Evolutionary conservation across 768 basidiomycete genomes (phyloP).

Genomic region (Rhodotorula kratochvilovae): DNA sequence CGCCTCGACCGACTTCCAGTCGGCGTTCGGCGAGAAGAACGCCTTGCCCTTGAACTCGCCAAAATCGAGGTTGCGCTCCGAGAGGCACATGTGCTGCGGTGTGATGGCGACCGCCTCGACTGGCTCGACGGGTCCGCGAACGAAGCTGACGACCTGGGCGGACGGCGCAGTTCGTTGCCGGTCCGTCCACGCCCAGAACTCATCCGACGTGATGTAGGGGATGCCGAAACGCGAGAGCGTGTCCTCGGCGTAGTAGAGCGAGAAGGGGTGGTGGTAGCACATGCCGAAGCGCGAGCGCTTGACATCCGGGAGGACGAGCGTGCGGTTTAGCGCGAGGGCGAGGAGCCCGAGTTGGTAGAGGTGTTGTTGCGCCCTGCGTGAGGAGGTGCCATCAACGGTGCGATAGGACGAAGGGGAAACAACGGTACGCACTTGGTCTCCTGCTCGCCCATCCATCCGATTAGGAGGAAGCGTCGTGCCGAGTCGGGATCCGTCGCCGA

Average conservation of each 20-base stretch:
- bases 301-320: slow-evolving; percentile 59
- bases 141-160: slow-evolving; percentile 9
- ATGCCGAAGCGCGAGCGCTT: slow-evolving; percentile 55
- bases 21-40: slow-evolving; percentile 9
- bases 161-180: background rate
- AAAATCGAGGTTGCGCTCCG: slow-evolving; percentile 8
- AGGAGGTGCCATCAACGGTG: background rate
- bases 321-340: slow-evolving; percentile 54
- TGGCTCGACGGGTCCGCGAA: background rate
- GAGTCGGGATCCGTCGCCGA: slow-evolving; percentile 10
- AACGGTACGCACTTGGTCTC: slow-evolving; percentile 1
- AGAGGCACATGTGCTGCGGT: slow-evolving; percentile 11
- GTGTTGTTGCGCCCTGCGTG: slow-evolving; percentile 55
- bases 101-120: background rate
- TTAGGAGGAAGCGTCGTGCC: slow-evolving; percentile 22
- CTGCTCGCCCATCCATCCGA: slow-evolving; percentile 31
- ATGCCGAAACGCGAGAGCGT: slow-evolving; percentile 19
- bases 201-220: slow-evolving; percentile 46
- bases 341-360: slow-evolving; percentile 55
- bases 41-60: background rate
- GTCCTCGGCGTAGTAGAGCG: slow-evolving; percentile 53
- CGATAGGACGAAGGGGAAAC: too few relatives aligned
- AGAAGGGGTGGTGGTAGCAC: slow-evolving; percentile 55
- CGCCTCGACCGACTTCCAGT: slow-evolving; percentile 10
- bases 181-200: slow-evolving; percentile 4